phyloP scores from a whole-genome alignment of 225 moss, liverwort and hornwort species.

The Bryum argenteum region DNA sequence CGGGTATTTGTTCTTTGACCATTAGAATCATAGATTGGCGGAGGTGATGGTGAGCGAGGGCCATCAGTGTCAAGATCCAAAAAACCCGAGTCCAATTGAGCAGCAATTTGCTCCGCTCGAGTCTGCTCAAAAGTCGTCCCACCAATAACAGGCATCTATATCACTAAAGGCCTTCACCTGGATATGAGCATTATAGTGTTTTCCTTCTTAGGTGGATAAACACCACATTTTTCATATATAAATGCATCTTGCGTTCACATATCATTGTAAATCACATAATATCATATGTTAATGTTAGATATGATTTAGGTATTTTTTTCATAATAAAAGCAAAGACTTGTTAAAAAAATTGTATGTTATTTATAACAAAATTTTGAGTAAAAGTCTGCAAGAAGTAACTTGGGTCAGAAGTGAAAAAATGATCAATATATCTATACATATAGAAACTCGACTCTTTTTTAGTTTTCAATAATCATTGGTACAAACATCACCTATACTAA shows the following conservation, averaged over 20 bases:
- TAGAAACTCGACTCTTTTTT: too few species aligned
- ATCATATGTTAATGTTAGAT: background rate
- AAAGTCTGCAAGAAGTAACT: too few species aligned
- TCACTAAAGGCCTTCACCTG: slow-evolving; percentile 97
- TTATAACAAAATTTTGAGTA: background rate
- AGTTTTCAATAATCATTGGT: too few species aligned
- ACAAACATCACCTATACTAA: too few species aligned
- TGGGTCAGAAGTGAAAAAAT: too few species aligned
- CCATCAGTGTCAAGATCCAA: slow-evolving; percentile 63
- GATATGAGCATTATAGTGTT: slow-evolving; percentile 64
- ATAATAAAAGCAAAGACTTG: background rate
- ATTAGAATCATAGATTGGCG: slow-evolving; percentile 77
- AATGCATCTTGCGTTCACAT: slow-evolving; percentile 23
- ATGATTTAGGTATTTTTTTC: background rate
- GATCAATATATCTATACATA: too few species aligned
- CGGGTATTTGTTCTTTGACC: slow-evolving; percentile 90
- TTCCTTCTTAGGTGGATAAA: slow-evolving; percentile 46
- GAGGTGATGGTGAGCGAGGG: slow-evolving; percentile 84
- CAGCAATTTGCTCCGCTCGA: slow-evolving; percentile 96
- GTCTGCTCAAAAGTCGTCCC: slow-evolving; percentile 99
- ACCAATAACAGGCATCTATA: slow-evolving; percentile 93
- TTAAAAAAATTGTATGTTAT: accelerated
- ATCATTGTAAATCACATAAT: slow-evolving; percentile 4
- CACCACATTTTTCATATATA: slow-evolving; percentile 23
- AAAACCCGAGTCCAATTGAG: slow-evolving; percentile 80